Evolutionary conservation across 129 eudicot species (phyloP).

Genomic region (Lactuca saligna): DNA sequence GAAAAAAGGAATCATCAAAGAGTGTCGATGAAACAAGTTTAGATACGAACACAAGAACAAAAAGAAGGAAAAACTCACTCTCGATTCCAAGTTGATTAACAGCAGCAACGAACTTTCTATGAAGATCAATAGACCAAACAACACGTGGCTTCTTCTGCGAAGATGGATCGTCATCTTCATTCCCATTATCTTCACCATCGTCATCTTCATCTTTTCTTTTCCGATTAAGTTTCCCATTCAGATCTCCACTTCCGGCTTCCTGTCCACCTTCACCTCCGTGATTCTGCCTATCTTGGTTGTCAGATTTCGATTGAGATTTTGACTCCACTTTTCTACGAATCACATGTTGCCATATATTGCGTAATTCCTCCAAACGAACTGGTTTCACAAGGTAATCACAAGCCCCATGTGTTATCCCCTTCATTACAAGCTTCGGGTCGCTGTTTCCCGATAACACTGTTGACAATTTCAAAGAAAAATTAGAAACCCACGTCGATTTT

Average conservation of each 20-base stretch:
- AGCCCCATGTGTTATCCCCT: conserved; percentile 95
- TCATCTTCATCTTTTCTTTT: conserved; percentile 94
- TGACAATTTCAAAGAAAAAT: conserved; percentile 21
- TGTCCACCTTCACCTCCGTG: conserved; percentile 51
- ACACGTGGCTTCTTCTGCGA: conserved; percentile 96
- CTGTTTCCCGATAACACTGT: conserved; percentile 96
- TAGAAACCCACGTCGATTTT: conserved; percentile 1
- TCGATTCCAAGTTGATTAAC: conserved; percentile 92
- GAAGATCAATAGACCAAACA: conserved; percentile 96
- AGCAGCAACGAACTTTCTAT: conserved; percentile 90
- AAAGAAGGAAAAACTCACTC: conserved; percentile 47
- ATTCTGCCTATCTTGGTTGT: conserved; percentile 46
- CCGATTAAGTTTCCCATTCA: conserved; percentile 58
- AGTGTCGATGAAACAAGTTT: conserved; percentile 10
- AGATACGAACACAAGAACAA: conserved; percentile 4
- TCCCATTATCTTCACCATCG: conserved; percentile 67
- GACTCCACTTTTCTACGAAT: conserved; percentile 64
- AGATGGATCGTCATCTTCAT: conserved; percentile 66
- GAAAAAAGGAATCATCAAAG: conserved; percentile 7
- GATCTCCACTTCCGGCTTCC: conserved; percentile 62
- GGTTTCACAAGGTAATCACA: conserved; percentile 97
- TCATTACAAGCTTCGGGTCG: conserved; percentile 94
- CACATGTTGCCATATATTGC: conserved; percentile 98
- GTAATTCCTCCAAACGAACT: conserved; percentile 84
- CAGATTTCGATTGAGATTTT: conserved; percentile 48